Base-by-base conservation (phyloP, 805 yeast species). In the Komagataella phaffii region DNA sequence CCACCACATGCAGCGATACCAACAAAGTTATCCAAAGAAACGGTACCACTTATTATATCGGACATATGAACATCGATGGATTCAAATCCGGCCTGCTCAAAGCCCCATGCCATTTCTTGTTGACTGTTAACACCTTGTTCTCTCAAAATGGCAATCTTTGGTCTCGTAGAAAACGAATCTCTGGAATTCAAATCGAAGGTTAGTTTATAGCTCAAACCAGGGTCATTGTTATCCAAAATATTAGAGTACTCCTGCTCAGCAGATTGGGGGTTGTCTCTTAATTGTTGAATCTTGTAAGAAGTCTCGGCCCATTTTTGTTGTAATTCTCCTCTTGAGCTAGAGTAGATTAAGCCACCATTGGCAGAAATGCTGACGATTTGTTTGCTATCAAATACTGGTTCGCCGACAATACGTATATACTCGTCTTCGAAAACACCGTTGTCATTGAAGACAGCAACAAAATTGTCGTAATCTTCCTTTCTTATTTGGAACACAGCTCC, bases 1-100 rank as follows among this genome's bases (percentile, higher is more conserved):
- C 99, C 99, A 69, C 99, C 99, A 71, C 99, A 95, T 3, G 98
- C 98, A 46, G 97, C 98, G 49, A 93, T 60, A 55, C 99, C 99
- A 49, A 83, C 88, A 67, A 93, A 93, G 47, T 80, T 84, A 61
- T 80, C 83, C 57, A 93, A 74, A 17, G 81, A 66, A 43, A 85
- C 85, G 59, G 73, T 76, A 47, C 95, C 95, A 44, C 76, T 70
- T 55, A 90, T 70, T 53, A 93, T 77, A 65, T 93, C 99, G 18
- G 95, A 80, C 99, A 93, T 93, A 63, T 95, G 97, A 45, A 93
- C 96, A 68, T 93, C 99, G 54, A 87, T 80, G n/a, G 90, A 76
- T 18, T 81, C 88, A 67, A 93, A 93, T 0, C 99, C 99, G 43
- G 98, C 96, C 66, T 83, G 88, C 64, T 83, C 83, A 77, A 93